Base-by-base conservation (phyloP, 2,329 filamentous ascomycete species). In the Nothomitra cinnamomea region DNA sequence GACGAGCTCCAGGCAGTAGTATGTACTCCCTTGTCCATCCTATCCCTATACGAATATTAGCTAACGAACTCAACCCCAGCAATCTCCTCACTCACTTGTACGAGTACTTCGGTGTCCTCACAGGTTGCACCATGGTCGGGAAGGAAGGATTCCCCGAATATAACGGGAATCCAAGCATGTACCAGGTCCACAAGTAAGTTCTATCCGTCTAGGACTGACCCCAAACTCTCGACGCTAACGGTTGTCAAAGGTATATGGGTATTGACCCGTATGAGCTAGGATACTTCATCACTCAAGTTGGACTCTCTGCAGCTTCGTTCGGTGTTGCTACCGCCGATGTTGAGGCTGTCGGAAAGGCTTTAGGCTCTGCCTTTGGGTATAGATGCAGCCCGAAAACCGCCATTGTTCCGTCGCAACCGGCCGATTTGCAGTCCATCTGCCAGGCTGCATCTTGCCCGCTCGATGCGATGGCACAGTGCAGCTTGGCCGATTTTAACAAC, bases 241-340 rank as follows among this genome's bases (percentile, higher is more conserved):
- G 3, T 35, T 21, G 24, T 8, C 17, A 3, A 21, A 56, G 55
- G 38, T 79, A 76, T 68, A 82, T 82, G 79, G 69, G 68, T 55
- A 70, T 81, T 47, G 66, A 72, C 60, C 60, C 65, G 25, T 62
- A 65, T 53, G 69, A 81, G 61, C 63, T 78, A 40, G 71, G 69
- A 28, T 81, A 79, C 67, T 82, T 82, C 67, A 75, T 80, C 61
- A 57, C 68, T 43, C 77, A 81, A 63, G 74, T 82, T 54, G 76
- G 70, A 25, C 63, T 78, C 12, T 69, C 78, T 3, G 77, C 74
- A 5, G 66, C 70, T 38, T 79, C 76, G 1, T 79, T 81, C 58
- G 79, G 79, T 41, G 76, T 81, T 42, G 67, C 73, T n/a, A 59
- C 70, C 12, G 68, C 67, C 2, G 79, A 82, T 60, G 65, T 79